Evolutionary conservation across 257 asterid genomes (phyloP).

Genomic region (Gentiana straminea): DNA sequence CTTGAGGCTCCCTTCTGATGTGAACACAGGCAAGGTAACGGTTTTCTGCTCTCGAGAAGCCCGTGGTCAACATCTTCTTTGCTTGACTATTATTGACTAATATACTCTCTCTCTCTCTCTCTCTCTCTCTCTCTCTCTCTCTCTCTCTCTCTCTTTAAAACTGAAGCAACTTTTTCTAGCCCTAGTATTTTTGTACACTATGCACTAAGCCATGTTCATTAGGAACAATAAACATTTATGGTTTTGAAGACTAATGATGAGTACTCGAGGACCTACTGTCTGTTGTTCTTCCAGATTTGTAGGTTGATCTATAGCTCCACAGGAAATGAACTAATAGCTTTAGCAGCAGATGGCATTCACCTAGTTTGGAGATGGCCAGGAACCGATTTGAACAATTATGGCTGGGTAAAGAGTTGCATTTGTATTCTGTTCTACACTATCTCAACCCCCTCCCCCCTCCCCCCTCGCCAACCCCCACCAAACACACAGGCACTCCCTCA

Average conservation of each 20-base stretch:
- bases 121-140: too few relatives aligned
- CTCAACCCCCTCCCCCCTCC: too few relatives aligned
- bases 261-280: conserved; percentile 3
- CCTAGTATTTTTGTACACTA: not conserved
- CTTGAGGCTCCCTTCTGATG: conserved; percentile 39
- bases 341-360: conserved; percentile 61
- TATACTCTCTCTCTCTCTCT: not conserved
- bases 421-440: too few relatives aligned
- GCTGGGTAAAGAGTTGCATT: conserved; percentile 23
- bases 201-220: not conserved
- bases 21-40: conserved; percentile 38
- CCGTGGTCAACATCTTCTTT: not conserved
- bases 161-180: not conserved
- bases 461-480: too few relatives aligned
- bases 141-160: not conserved
- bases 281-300: conserved; percentile 44
- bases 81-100: not conserved
- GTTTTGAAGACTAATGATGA: not conserved
- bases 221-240: not conserved
- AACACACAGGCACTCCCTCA: not conserved
- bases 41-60: not conserved
- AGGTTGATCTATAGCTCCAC: conserved; percentile 56
- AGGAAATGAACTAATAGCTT: conserved; percentile 52
- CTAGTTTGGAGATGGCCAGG: conserved; percentile 57
- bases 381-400: conserved; percentile 14